phyloP scores from a whole-genome alignment of 176 grass and related monocot species.

The Cocos nucifera region DNA sequence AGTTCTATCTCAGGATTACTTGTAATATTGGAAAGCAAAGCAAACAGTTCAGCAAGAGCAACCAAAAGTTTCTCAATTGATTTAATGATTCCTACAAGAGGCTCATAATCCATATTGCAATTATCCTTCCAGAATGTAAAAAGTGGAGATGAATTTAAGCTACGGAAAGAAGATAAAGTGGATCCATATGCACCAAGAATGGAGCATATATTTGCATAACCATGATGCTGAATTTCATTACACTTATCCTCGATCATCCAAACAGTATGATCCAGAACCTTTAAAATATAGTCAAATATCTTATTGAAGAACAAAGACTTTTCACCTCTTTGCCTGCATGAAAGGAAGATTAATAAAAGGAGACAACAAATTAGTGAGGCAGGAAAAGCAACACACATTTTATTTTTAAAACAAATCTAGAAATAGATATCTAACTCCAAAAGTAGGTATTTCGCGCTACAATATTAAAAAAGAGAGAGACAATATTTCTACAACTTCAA shows the following conservation, averaged over 20 bases:
- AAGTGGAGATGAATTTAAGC: slow-evolving; percentile 53
- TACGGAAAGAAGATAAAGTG: slow-evolving; percentile 45
- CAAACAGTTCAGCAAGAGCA: slow-evolving; percentile 51
- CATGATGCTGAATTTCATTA: slow-evolving; percentile 39
- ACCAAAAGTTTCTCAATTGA: slow-evolving; percentile 64
- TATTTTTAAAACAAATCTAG: too few species aligned
- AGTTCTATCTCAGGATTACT: slow-evolving; percentile 35
- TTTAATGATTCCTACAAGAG: slow-evolving; percentile 29
- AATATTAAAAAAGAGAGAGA: too few species aligned
- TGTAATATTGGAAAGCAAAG: slow-evolving; percentile 31
- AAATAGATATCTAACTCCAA: too few species aligned
- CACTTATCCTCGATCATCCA: slow-evolving; percentile 51
- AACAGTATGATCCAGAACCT: slow-evolving; percentile 49
- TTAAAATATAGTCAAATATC: slow-evolving; percentile 36
- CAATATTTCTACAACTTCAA: too few species aligned
- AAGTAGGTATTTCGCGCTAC: too few species aligned
- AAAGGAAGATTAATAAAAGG: too few species aligned
- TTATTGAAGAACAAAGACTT: slow-evolving; percentile 39
- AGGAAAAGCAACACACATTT: too few species aligned
- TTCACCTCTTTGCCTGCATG: slow-evolving; percentile 50
- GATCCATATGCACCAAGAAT: slow-evolving; percentile 44
- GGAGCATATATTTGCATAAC: slow-evolving; percentile 36
- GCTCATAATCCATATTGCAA: slow-evolving; percentile 27
- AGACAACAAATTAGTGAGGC: too few species aligned
- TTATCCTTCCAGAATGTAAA: slow-evolving; percentile 39